Evolutionary conservation across 108 stramenopile genomes (phyloP), one percentile per base, ranked within the genome.

Genomic region (Asterionellopsis glacialis): DNA sequence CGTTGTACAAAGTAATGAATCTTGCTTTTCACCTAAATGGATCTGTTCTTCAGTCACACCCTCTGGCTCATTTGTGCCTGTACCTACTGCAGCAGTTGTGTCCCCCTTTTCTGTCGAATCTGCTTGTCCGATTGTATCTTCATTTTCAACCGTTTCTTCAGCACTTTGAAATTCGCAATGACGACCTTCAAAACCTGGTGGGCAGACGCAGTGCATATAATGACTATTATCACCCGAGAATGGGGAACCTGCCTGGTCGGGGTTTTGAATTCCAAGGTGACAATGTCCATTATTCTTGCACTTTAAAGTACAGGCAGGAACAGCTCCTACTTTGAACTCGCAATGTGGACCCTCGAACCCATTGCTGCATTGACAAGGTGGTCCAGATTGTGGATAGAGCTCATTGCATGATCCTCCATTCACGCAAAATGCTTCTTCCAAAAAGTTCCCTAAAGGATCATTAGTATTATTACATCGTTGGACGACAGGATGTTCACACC

Each of bases 311-410:
- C 81, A 82, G 7, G 64, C 63, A 3, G 81, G 81, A 33, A 82
- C 60, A 16, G 55, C 16, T 27, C 39, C 56, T 22, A 9, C 51
- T 6, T 64, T 33, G 64, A 72, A 82, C 39, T 82, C 76, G 41
- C 81, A 82, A 53, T 82, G 76, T 1, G 73, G 68, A 13, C 81
- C 81, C 12, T 60, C 43, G 33, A 59, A 54, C 11, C 65, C 70
- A 24, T 38, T 16, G 5, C 39, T 50, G 44, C 81, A 82, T 15
- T 65, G 51, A 54, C 81, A 82, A 0, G 76, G 76, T 10, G 11
- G 33, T 33, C 33, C 33, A 33, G 33, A 33, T 33, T 33, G 33
- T 33, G 33, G 33, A 33, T 33, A 33, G 7, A 33, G 33, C 2
- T 33, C 33, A 50, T 60, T 61, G 51, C 81, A 82, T 19, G 50